Evolutionary conservation across 495 filamentous ascomycete species (phyloP).

Genomic region (Penicillium argentinense): DNA sequence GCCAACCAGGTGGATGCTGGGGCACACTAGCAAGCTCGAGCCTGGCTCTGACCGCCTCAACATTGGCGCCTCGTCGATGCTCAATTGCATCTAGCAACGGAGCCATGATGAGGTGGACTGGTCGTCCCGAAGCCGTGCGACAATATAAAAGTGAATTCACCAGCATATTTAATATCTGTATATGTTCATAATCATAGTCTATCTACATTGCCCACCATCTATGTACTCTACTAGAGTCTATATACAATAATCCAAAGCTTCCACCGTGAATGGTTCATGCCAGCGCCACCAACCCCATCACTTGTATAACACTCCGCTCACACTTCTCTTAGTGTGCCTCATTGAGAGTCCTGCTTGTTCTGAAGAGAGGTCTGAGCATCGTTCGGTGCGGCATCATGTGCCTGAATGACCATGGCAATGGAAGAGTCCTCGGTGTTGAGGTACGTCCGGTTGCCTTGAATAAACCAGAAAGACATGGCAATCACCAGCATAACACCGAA

Average conservation of each 20-base stretch:
- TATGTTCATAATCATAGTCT: too few species aligned
- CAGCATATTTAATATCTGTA: too few species aligned
- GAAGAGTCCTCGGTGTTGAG: conserved; percentile 37
- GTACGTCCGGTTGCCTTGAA: conserved; percentile 36
- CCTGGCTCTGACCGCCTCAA: too few species aligned
- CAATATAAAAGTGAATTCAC: too few species aligned
- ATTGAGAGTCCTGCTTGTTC: conserved; percentile 14
- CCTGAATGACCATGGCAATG: conserved; percentile 35
- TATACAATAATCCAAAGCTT: not conserved
- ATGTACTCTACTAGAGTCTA: conserved; percentile 5
- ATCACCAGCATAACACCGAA: conserved; percentile 50
- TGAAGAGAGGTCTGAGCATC: conserved; percentile 11
- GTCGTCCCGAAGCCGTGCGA: too few species aligned
- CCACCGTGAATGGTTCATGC: not conserved
- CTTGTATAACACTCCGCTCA: too few species aligned
- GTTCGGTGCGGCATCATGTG: conserved; percentile 28
- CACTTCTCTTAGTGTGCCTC: too few species aligned
- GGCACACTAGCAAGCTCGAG: too few species aligned
- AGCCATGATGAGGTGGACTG: too few species aligned
- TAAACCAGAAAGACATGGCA: conserved; percentile 41
- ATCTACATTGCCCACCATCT: not conserved
- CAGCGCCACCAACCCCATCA: not conserved
- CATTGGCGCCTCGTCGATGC: too few species aligned
- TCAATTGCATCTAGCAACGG: too few species aligned
- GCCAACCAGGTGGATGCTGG: too few species aligned